A percentile compares a stretch with the other conserved stretches of the same genome.
Conservation (phyloP, 2,329 filamentous ascomycete genomes). For the Cercospora nicotianae region DNA sequence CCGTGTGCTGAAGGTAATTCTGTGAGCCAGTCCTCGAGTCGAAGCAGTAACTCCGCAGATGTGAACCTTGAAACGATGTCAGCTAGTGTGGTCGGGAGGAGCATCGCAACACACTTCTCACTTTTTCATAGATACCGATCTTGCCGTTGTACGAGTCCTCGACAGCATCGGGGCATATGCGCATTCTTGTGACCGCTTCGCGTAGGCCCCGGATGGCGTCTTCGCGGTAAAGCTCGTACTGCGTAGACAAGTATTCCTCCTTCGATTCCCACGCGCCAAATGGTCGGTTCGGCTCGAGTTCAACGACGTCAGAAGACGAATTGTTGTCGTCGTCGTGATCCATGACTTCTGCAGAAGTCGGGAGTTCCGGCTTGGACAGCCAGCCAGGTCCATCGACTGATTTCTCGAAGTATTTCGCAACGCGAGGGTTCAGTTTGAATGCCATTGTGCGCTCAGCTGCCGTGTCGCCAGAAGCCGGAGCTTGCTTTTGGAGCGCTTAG, state of each 20-base stretch:
- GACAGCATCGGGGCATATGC: constrained; percentile 52
- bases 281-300: constrained; percentile 51
- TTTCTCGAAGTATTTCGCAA: constrained; percentile 33
- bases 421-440: constrained; percentile 30
- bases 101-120: constrained; percentile 39
- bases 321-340: constrained; percentile 15
- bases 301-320: constrained; percentile 22
- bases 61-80: constrained; percentile 55
- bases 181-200: constrained; percentile 61
- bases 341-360: constrained; percentile 56
- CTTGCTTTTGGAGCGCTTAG: constrained; percentile 19
- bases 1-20: constrained; percentile 69
- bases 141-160: constrained; percentile 51
- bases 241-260: constrained; percentile 66
- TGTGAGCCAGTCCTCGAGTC: constrained; percentile 61
- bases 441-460: constrained; percentile 29
- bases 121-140: constrained; percentile 68
- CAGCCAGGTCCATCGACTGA: constrained; percentile 30
- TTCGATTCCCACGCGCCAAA: constrained; percentile 60
- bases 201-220: constrained; percentile 71
- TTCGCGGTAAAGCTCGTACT: constrained; percentile 74
- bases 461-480: background rate
- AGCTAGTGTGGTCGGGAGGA: constrained; percentile 17
- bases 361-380: constrained; percentile 53
- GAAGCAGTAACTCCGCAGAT: constrained; percentile 66